Evolutionary conservation across 2,329 filamentous ascomycete species (phyloP).

Genomic region (Parasarocladium wereldwijsianum): DNA sequence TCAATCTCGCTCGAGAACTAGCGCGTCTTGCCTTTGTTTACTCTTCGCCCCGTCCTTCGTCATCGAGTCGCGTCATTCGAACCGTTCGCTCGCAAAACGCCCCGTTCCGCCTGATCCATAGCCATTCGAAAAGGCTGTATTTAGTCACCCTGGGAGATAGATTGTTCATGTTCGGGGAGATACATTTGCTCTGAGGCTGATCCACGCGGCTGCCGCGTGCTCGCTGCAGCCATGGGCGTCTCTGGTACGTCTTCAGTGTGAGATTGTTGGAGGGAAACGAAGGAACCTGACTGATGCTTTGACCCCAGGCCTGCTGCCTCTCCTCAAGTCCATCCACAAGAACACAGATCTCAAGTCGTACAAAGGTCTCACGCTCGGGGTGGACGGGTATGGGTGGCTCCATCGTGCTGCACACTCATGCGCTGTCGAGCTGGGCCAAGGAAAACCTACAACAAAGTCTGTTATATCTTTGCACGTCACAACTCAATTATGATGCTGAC

Average conservation of each 20-base stretch:
- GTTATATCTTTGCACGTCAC: slow-evolving; percentile 9
- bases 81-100: too few relatives aligned
- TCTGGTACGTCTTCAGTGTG: slow-evolving; percentile 12
- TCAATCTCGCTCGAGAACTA: too few relatives aligned
- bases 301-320: slow-evolving; percentile 59
- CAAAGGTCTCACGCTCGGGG: slow-evolving; percentile 74
- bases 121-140: too few relatives aligned
- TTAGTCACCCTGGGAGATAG: too few relatives aligned
- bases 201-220: too few relatives aligned
- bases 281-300: slow-evolving; percentile 9
- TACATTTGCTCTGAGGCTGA: too few relatives aligned
- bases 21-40: too few relatives aligned
- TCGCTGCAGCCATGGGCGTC: slow-evolving; percentile 19
- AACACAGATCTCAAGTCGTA: slow-evolving; percentile 78
- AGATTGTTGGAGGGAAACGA: neutral
- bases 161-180: too few relatives aligned
- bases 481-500: slow-evolving; percentile 2
- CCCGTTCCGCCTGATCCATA: too few relatives aligned
- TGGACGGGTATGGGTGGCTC: slow-evolving; percentile 97
- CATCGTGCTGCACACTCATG: slow-evolving; percentile 85
- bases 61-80: too few relatives aligned
- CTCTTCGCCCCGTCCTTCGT: too few relatives aligned
- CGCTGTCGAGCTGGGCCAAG: slow-evolving; percentile 78
- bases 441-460: slow-evolving; percentile 76
- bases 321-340: slow-evolving; percentile 93